Percentiles rank a stretch among this genome's conserved stretches.
phyloP scores from a whole-genome alignment of 2,329 filamentous ascomycete species.

The Fusarium tricinctum region DNA sequence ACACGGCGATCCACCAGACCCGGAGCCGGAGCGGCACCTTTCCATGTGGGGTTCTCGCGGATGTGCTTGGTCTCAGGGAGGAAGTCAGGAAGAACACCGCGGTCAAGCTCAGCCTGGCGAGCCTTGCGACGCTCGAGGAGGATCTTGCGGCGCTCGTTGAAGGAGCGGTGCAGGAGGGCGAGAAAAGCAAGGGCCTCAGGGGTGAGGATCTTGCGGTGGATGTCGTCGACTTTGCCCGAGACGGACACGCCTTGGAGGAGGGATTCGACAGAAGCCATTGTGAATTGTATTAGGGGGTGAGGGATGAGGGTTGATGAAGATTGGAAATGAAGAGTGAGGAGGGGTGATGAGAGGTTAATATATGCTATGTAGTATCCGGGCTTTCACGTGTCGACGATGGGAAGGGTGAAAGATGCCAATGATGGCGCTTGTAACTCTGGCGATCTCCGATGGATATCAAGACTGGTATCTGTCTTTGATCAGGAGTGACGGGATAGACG shows the following conservation, averaged over 20 bases:
- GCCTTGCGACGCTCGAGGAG: constrained; percentile 88
- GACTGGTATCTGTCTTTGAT: neutral
- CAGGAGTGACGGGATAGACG: neutral
- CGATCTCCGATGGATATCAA: too few species aligned
- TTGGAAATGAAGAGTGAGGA: constrained; percentile 8
- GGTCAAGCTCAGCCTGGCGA: constrained; percentile 94
- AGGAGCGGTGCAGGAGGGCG: constrained; percentile 92
- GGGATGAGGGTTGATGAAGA: neutral
- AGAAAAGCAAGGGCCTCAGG: constrained; percentile 93
- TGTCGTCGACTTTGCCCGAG: constrained; percentile 81
- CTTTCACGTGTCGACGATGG: constrained; percentile 55
- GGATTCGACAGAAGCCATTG: constrained; percentile 78
- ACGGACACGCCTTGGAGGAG: constrained; percentile 91
- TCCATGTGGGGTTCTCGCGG: constrained; percentile 94
- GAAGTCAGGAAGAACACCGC: constrained; percentile 90
- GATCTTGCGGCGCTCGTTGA: constrained; percentile 89
- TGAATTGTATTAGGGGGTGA: constrained; percentile 12
- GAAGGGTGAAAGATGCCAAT: constrained; percentile 35
- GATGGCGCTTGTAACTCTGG: constrained; percentile 20
- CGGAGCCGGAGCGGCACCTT: constrained; percentile 89
- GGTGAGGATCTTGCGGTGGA: constrained; percentile 90
- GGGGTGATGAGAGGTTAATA: neutral
- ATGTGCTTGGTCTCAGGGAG: constrained; percentile 95
- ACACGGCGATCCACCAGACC: constrained; percentile 93
- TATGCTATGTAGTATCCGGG: neutral